Evolutionary conservation across 2,329 filamentous ascomycete genomes (phyloP).

Genomic region (Hypomyces rosellus): DNA sequence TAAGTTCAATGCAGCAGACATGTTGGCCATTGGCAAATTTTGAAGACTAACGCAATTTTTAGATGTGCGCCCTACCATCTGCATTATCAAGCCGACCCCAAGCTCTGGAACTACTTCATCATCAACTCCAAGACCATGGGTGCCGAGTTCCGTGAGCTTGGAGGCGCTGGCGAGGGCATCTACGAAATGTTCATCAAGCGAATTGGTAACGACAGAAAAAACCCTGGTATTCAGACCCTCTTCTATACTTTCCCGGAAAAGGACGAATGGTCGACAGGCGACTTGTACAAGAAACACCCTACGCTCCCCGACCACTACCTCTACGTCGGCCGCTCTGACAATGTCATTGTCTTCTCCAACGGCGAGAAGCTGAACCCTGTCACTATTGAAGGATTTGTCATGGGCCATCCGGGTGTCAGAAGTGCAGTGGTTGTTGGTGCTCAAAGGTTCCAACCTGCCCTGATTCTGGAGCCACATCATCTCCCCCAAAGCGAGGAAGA

Average conservation of each 20-base stretch:
- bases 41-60: neutral
- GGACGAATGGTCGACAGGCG: constrained; percentile 30
- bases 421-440: constrained; percentile 35
- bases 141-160: constrained; percentile 30
- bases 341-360: constrained; percentile 35
- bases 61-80: constrained; percentile 31
- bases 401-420: constrained; percentile 22
- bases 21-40: too few species aligned
- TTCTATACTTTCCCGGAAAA: constrained; percentile 32
- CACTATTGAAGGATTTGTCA: constrained; percentile 28
- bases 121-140: constrained; percentile 36
- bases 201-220: constrained; percentile 27
- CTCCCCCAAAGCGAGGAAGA: constrained; percentile 21
- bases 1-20: constrained; percentile 17
- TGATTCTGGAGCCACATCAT: constrained; percentile 39
- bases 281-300: constrained; percentile 31
- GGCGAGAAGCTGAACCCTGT: constrained; percentile 38
- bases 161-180: constrained; percentile 3
- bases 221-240: constrained; percentile 27
- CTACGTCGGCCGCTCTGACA: constrained; percentile 31
- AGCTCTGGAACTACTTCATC: constrained; percentile 39
- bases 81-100: constrained; percentile 25
- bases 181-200: constrained; percentile 33
- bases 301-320: constrained; percentile 27
- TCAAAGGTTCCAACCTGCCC: constrained; percentile 38